These are phyloP conservation scores for Cryptococcus sp. DNA, from an alignment of 1,284 basidiomycete species.

Conservation along the genomic window DNA sequence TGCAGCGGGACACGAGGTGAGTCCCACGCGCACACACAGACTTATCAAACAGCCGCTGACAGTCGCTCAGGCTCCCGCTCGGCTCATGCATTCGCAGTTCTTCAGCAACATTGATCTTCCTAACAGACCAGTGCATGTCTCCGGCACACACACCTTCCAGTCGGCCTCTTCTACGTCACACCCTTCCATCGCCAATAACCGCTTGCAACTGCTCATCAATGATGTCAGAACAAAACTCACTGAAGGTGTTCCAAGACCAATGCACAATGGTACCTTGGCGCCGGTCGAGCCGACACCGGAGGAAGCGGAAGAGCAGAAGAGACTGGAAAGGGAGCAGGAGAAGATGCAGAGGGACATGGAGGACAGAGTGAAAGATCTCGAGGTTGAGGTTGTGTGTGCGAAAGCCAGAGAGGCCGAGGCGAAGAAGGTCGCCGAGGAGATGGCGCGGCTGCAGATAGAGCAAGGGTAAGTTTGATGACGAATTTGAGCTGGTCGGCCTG, in stretches of 20 bases:
- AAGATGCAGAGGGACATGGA: conserved; percentile 34
- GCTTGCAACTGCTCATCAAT: conserved; percentile 36
- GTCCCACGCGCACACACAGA: conserved; percentile 2
- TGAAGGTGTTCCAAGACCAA: conserved; percentile 13
- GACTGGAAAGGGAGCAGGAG: conserved; percentile 35
- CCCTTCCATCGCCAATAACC: conserved; percentile 45
- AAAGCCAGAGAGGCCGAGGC: conserved; percentile 43
- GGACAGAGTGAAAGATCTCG: conserved; percentile 48
- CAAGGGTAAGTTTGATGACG: conserved; percentile 20
- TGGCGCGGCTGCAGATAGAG: conserved; percentile 34
- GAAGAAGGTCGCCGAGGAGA: conserved; percentile 39
- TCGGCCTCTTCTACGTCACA: conserved; percentile 47
- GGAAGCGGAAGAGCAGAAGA: conserved; percentile 31
- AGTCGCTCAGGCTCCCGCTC: conserved; percentile 22
- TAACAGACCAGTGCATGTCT: conserved; percentile 5
- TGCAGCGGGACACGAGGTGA: conserved; percentile 39
- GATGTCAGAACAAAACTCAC: conserved; percentile 34
- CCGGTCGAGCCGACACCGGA: conserved; percentile 15
- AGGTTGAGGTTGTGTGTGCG: conserved; percentile 46
- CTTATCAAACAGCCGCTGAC: too few species aligned
- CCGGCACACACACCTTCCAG: conserved; percentile 24
- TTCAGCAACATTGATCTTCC: conserved; percentile 18
- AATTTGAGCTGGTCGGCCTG: background rate
- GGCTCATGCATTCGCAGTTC: conserved; percentile 38
- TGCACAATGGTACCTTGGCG: background rate